A percentile compares a stretch with the other conserved stretches of the same genome.
These are phyloP conservation scores for Ceratobasidium sp. DNA, from an alignment of 1,284 basidiomycete genomes.

Conservation along the genomic window DNA sequence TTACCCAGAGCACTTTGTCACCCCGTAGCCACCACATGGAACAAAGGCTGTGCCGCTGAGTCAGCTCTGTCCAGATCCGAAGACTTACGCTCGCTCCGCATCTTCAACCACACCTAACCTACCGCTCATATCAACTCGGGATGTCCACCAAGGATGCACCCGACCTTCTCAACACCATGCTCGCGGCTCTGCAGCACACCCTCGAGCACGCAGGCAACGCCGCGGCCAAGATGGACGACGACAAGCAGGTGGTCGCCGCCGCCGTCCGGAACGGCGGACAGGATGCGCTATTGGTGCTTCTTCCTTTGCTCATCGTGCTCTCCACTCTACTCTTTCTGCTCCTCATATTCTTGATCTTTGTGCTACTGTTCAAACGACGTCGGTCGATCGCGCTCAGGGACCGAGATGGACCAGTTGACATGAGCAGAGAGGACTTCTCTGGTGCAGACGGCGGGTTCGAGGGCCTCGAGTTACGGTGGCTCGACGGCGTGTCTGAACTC, in stretches of 20 bases:
- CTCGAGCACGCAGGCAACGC: neutral
- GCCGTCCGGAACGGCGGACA: constrained; percentile 11
- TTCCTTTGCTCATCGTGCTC: constrained; percentile 91
- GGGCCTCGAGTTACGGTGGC: constrained; percentile 91
- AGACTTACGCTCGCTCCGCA: constrained; percentile 17
- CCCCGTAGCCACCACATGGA: neutral
- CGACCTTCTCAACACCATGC: neutral
- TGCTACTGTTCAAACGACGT: constrained; percentile 82
- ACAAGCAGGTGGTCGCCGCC: neutral
- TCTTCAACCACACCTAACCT: constrained; percentile 7
- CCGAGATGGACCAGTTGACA: constrained; percentile 91
- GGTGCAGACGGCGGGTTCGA: constrained; percentile 93
- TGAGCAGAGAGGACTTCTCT: constrained; percentile 88
- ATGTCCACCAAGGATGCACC: constrained; percentile 11
- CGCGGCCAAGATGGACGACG: neutral
- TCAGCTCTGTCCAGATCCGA: constrained; percentile 14
- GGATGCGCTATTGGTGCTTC: constrained; percentile 72
- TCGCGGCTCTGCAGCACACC: constrained; percentile 2
- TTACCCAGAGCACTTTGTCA: too few relatives aligned
- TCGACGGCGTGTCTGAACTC: constrained; percentile 81
- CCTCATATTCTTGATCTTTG: constrained; percentile 87
- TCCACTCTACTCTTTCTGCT: constrained; percentile 93
- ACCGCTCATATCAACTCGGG: constrained; percentile 4
- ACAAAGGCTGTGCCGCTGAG: neutral
- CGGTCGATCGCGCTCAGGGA: constrained; percentile 86